These are phyloP conservation scores for Excoecaria agallocha DNA, from an alignment of 345 rosid genomes.

Conservation along the genomic window DNA sequence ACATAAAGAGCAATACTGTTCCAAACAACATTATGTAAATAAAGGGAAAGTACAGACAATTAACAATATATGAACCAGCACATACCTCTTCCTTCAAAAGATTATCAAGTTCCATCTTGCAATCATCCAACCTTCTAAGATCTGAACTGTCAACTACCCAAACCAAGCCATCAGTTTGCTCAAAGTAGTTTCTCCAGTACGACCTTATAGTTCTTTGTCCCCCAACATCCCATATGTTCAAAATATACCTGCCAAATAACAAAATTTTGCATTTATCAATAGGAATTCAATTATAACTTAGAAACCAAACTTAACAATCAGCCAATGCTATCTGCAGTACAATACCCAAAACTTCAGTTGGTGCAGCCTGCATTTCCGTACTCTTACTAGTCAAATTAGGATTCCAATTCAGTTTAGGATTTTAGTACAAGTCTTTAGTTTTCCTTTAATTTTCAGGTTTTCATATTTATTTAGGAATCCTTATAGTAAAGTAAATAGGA, in stretches of 20 bases:
- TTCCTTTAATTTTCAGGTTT: too few relatives aligned
- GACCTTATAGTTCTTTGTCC: constrained; percentile 93
- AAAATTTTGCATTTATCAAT: not conserved
- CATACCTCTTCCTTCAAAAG: constrained; percentile 93
- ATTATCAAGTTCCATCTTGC: constrained; percentile 86
- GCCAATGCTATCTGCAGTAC: not conserved
- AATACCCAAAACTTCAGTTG: not conserved
- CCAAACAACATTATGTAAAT: not conserved
- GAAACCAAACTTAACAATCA: not conserved
- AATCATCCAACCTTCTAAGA: constrained; percentile 86
- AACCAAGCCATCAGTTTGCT: constrained; percentile 93
- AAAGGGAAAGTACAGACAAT: not conserved
- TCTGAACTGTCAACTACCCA: constrained; percentile 97
- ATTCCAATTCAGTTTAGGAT: too few relatives aligned
- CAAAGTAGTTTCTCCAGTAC: constrained; percentile 95
- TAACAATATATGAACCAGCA: not conserved
- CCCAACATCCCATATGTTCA: constrained; percentile 94
- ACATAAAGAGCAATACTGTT: not conserved
- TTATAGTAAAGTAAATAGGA: too few relatives aligned
- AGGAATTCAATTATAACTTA: constrained; percentile 7
- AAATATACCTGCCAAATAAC: constrained; percentile 52
- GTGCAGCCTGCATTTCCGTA: too few relatives aligned
- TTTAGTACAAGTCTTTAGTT: too few relatives aligned
- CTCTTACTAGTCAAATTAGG: too few relatives aligned
- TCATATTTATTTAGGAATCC: too few relatives aligned